A percentile compares a stretch with the other conserved stretches of the same genome.
Conservation (phyloP, 164 flowering plant species). For the Vitis rupestris region DNA sequence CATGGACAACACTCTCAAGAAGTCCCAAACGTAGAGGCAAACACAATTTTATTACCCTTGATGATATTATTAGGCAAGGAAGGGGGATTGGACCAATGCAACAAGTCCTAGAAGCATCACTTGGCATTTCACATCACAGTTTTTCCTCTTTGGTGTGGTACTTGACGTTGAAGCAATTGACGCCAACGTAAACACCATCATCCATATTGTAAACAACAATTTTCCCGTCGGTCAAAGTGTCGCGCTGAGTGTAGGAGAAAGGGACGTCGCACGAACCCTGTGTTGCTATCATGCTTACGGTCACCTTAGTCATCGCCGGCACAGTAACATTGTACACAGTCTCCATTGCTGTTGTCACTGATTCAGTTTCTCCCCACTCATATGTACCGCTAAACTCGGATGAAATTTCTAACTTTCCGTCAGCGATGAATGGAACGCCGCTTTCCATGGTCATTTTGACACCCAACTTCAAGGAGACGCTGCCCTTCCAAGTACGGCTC, state of each 20-base stretch:
- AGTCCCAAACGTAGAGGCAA: too few species aligned
- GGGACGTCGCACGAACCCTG: slow-evolving; percentile 15
- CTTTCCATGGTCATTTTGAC: neutral
- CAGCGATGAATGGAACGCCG: slow-evolving; percentile 1
- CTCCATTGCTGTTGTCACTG: neutral
- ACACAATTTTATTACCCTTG: too few species aligned
- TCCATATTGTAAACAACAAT: too few species aligned
- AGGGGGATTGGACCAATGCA: too few species aligned
- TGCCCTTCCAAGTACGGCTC: slow-evolving; percentile 8
- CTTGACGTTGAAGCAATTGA: slow-evolving; percentile 8
- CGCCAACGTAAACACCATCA: slow-evolving; percentile 17
- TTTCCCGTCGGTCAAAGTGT: slow-evolving; percentile 2
- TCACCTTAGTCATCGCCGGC: slow-evolving; percentile 14
- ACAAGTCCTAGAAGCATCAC: too few species aligned
- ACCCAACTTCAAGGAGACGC: neutral
- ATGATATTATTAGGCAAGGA: too few species aligned
- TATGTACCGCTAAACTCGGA: neutral
- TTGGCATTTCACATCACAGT: too few species aligned
- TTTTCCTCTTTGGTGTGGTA: too few species aligned
- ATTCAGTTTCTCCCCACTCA: slow-evolving; percentile 10
- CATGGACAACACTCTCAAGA: too few species aligned
- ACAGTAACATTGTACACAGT: neutral
- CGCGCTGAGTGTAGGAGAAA: slow-evolving; percentile 18
- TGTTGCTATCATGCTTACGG: slow-evolving; percentile 3
- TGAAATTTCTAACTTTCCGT: neutral